Conservation (phyloP, 2,329 filamentous ascomycete species). For the Orbilia quercus region DNA sequence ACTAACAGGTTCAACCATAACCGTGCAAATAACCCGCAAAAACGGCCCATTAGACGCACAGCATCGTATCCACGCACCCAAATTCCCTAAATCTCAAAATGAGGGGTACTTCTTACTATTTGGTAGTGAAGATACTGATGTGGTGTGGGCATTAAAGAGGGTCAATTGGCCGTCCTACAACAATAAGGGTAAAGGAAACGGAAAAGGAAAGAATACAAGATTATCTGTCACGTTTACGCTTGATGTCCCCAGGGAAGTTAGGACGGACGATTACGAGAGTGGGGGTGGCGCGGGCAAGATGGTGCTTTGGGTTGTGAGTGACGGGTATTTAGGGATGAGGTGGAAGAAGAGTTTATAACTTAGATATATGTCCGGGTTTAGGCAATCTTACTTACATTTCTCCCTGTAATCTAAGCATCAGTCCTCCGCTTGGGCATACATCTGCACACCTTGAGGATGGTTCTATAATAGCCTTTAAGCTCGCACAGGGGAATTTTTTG, state of each 20-base stretch:
- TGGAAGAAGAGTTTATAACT: constrained; percentile 67
- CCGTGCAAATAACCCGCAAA: constrained; percentile 72
- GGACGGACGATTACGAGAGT: constrained; percentile 60
- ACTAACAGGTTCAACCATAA: constrained; percentile 73
- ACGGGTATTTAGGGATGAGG: constrained; percentile 83
- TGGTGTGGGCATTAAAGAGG: constrained; percentile 86
- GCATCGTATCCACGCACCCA: constrained; percentile 82
- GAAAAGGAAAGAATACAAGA: constrained; percentile 60
- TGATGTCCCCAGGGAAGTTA: constrained; percentile 65
- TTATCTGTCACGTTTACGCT: constrained; percentile 62
- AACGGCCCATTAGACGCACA: constrained; percentile 75
- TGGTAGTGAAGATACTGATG: constrained; percentile 74
- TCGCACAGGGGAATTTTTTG: no score
- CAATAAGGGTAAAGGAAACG: constrained; percentile 59
- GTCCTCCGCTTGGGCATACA: no score
- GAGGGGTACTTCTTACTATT: constrained; percentile 93
- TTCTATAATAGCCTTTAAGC: no score
- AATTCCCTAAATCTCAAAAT: constrained; percentile 91
- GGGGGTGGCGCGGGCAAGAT: constrained; percentile 70
- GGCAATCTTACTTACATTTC: no score
- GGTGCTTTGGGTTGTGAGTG: constrained; percentile 82
- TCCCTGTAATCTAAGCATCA: no score
- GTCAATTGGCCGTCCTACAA: constrained; percentile 73
- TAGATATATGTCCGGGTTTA: no score
- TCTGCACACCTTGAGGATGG: no score